phyloP scores from a whole-genome alignment of 805 yeast genomes.

The Metschnikowia lochheadii region DNA sequence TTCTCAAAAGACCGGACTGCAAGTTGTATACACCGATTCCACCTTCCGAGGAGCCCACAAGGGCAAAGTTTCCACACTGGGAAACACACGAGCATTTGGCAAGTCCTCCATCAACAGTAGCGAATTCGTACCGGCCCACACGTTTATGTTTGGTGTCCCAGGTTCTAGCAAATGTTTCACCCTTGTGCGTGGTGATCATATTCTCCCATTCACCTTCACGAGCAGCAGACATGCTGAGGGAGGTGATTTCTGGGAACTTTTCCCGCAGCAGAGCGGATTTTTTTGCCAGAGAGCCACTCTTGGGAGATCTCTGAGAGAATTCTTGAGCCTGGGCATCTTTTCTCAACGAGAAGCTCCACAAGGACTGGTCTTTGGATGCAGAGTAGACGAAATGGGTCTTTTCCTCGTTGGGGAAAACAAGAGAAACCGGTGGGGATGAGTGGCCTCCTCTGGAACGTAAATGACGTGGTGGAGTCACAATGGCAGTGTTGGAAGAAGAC shows the following conservation, averaged over 20 bases:
- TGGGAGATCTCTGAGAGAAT: conserved; percentile 69
- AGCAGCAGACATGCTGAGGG: conserved; percentile 67
- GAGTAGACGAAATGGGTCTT: conserved; percentile 79
- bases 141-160: conserved; percentile 82
- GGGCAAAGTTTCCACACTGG: conserved; percentile 91
- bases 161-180: conserved; percentile 78
- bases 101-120: conserved; percentile 72
- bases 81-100: conserved; percentile 78
- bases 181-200: conserved; percentile 81
- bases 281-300: conserved; percentile 20
- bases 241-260: conserved; percentile 72
- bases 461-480: conserved; percentile 85
- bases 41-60: conserved; percentile 86
- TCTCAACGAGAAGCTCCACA: conserved; percentile 90
- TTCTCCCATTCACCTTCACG: conserved; percentile 93
- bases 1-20: conserved; percentile 84
- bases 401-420: conserved; percentile 71
- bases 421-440: conserved; percentile 76
- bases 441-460: conserved; percentile 97
- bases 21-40: conserved; percentile 81
- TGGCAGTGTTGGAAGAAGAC: conserved; percentile 55
- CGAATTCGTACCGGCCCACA: conserved; percentile 68
- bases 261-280: conserved; percentile 50
- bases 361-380: conserved; percentile 78
- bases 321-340: conserved; percentile 97